A percentile compares a stretch with the other conserved stretches of the same genome.
Conservation (phyloP, 129 eudicot species). For the Deinandra increscens region DNA sequence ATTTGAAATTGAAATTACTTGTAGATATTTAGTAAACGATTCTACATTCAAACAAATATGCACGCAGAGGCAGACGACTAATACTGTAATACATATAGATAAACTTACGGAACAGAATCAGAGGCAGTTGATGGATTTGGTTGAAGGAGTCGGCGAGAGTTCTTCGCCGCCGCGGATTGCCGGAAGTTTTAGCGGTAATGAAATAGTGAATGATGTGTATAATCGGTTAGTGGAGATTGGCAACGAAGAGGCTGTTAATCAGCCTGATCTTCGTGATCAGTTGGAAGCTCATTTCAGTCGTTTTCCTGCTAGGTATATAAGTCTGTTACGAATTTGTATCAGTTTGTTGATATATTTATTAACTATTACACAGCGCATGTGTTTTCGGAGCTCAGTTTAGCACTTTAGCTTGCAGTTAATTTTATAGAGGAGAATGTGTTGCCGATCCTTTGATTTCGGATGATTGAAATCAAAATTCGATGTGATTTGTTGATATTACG, state of each 20-base stretch:
- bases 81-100: not conserved
- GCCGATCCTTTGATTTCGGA: too few species aligned
- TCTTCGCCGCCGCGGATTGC: slow-evolving; percentile 75
- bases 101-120: slow-evolving; percentile 6
- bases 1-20: not conserved
- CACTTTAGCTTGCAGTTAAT: too few species aligned
- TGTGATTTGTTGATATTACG: too few species aligned
- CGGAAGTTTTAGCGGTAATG: slow-evolving; percentile 41
- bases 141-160: slow-evolving; percentile 91
- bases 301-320: slow-evolving; percentile 65
- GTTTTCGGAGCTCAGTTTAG: too few species aligned
- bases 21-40: not conserved
- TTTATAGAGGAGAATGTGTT: too few species aligned
- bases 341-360: not conserved
- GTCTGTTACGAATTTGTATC: not conserved
- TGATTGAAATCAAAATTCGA: too few species aligned
- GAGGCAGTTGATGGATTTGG: slow-evolving; percentile 56
- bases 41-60: too few species aligned
- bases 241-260: slow-evolving; percentile 47
- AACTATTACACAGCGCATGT: not conserved
- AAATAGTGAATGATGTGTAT: slow-evolving; percentile 63
- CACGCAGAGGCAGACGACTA: too few species aligned
- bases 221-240: slow-evolving; percentile 60
- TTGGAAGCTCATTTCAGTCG: slow-evolving; percentile 79
- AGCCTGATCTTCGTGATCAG: slow-evolving; percentile 59